Evolutionary conservation across 108 stramenopile species (phyloP), one percentile per base, ranked within the genome.

Genomic region (Skeletonema menzelii): DNA sequence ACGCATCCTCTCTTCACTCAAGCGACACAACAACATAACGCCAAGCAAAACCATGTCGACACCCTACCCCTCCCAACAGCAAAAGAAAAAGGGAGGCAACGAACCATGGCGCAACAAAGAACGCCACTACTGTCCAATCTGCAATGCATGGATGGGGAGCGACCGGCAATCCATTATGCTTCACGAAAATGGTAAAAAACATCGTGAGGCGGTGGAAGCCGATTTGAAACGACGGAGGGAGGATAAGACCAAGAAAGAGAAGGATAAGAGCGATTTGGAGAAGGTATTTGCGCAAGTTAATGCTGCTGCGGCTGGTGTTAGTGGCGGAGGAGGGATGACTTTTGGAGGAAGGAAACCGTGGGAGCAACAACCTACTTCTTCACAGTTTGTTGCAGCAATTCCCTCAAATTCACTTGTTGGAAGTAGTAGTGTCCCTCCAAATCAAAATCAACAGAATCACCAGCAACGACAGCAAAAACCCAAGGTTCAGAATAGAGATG

Each of bases 101-200:
- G 86, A 86, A 57, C 77, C 77, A 68, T 89, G 88, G 88, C 78
- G 79, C 62, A 85, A 82, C 65, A 40, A 79, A 6, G 86, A 90
- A 59, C 87, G 94, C 0, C 90, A 95, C 69, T 93, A 93, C 72
- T 95, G 94, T 67, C 72, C 82, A 11, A 69, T 87, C 5, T 95
- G 94, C 80, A 95, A 95, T 60, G 83, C 69, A 0, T 95, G 94
- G 94, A 93, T 91, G 90, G 88, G 85, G 14, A 76, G 70, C 55
- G 91, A 95, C 72, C 88, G 91, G 2, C 88, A 87, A 37, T 89
- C 90, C 30, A 95, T 93, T 55, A 42, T 83, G 22, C 61, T 88
- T 20, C 94, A 95, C 79, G 91, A 95, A 63, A 91, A 95, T 70
- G 94, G 94, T 4, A 89, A 87, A 74, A 95, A 91, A 66, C 94